These are phyloP conservation scores for Candida orba DNA, from an alignment of 805 yeast genomes.

Conservation along the genomic window DNA sequence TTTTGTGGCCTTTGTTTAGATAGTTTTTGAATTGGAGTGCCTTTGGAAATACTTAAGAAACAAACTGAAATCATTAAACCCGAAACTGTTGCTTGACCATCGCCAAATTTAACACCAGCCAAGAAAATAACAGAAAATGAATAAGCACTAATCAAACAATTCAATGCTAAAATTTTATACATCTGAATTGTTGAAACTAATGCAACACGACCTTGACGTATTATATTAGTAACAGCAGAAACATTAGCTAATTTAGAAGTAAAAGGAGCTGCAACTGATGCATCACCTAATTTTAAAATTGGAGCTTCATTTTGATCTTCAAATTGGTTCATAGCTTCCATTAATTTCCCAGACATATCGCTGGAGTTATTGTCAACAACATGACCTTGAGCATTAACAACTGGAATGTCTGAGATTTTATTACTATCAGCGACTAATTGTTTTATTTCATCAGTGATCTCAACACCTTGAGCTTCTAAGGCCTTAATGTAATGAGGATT, in stretches of 20 bases:
- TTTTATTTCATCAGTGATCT: constrained; percentile 67
- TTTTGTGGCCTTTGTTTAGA: constrained; percentile 95
- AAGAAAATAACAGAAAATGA: constrained; percentile 88
- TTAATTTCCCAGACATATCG: constrained; percentile 55
- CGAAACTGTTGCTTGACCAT: constrained; percentile 95
- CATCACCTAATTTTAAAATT: constrained; percentile 90
- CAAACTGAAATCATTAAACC: constrained; percentile 89
- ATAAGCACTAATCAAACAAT: constrained; percentile 94
- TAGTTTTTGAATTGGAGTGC: constrained; percentile 80
- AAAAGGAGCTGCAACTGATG: constrained; percentile 98
- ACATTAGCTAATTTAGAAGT: constrained; percentile 92
- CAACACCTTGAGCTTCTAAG: constrained; percentile 76
- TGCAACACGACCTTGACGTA: constrained; percentile 98
- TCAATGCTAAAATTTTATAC: constrained; percentile 96
- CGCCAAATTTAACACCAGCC: constrained; percentile 98
- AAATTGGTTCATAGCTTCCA: constrained; percentile 46
- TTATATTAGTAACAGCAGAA: constrained; percentile 83
- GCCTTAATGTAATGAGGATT: constrained; percentile 88
- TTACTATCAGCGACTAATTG: constrained; percentile 48
- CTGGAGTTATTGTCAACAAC: constrained; percentile 31
- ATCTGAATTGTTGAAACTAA: constrained; percentile 95
- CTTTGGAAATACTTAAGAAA: constrained; percentile 91
- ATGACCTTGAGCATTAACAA: constrained; percentile 25
- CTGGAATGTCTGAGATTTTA: constrained; percentile 22
- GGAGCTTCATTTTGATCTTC: constrained; percentile 80